phyloP scores from a whole-genome alignment of 208 protist species.

The Naegleria gruberi region DNA sequence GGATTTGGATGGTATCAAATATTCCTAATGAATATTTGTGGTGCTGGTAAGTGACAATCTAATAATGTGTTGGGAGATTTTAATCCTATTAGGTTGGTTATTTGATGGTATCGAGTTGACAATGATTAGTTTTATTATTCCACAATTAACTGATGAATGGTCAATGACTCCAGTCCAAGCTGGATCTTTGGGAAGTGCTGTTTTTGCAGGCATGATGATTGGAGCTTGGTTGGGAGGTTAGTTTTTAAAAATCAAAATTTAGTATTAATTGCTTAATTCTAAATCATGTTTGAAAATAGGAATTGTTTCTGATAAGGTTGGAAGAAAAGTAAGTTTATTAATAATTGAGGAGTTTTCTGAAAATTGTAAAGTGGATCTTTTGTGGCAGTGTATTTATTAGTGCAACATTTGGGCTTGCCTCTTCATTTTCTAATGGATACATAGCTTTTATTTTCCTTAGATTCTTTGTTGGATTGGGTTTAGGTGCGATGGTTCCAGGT shows the following conservation, averaged over 20 bases:
- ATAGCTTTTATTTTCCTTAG: neutral
- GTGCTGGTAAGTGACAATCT: too few species aligned
- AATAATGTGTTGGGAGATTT: too few species aligned
- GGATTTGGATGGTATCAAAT: constrained; percentile 5
- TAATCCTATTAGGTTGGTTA: neutral
- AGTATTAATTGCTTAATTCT: neutral
- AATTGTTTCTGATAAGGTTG: neutral
- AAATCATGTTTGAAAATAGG: neutral
- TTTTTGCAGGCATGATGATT: constrained; percentile 7
- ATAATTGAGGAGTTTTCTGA: neutral
- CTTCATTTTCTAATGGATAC: neutral
- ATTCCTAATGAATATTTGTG: constrained; percentile 4
- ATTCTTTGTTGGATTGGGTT: neutral
- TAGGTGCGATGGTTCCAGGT: neutral
- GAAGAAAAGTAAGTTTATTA: neutral
- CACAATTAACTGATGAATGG: neutral
- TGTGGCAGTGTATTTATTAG: neutral
- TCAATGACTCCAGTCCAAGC: neutral
- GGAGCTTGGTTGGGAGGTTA: neutral
- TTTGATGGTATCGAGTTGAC: neutral
- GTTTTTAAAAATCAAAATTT: neutral
- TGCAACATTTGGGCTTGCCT: neutral
- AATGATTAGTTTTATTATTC: neutral
- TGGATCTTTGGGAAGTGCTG: neutral
- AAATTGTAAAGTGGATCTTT: neutral